Evolutionary conservation across 306 rosid species (phyloP).

Genomic region (Dalbergia cochinchinensis): DNA sequence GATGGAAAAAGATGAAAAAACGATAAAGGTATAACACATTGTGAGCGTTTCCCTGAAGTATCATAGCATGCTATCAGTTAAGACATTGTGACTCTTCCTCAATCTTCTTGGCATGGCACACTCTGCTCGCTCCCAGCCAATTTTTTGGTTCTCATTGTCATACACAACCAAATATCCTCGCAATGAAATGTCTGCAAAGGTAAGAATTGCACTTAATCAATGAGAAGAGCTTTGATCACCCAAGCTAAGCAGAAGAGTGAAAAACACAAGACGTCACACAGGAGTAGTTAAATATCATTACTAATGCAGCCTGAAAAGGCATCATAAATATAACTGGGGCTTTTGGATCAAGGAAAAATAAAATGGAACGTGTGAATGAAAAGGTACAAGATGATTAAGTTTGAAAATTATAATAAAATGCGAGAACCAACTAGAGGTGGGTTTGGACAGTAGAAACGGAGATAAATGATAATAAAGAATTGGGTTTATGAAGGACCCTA

Average conservation of each 20-base stretch:
- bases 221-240: not conserved
- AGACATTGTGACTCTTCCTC: constrained; percentile 48
- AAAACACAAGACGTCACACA: not conserved
- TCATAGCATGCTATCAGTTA: constrained; percentile 38
- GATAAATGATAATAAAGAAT: no score
- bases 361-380: constrained; percentile 1
- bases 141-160: constrained; percentile 75
- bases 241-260: not conserved
- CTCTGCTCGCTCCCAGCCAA: constrained; percentile 70
- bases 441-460: not conserved
- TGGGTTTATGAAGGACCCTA: no score
- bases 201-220: constrained; percentile 12
- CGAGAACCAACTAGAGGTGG: not conserved
- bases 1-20: not conserved
- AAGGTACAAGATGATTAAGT: constrained; percentile 4
- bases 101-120: constrained; percentile 62
- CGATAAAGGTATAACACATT: not conserved
- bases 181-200: constrained; percentile 71
- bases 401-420: not conserved
- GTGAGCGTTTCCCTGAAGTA: not conserved
- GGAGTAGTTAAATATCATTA: not conserved
- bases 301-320: not conserved
- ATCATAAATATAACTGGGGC: no score
- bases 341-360: not conserved
- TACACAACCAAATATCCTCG: constrained; percentile 76